Percentiles rank a stretch among this genome's conserved stretches.
Evolutionary conservation across 768 basidiomycete genomes (phyloP).

Genomic region (Tulasnella calospora): DNA sequence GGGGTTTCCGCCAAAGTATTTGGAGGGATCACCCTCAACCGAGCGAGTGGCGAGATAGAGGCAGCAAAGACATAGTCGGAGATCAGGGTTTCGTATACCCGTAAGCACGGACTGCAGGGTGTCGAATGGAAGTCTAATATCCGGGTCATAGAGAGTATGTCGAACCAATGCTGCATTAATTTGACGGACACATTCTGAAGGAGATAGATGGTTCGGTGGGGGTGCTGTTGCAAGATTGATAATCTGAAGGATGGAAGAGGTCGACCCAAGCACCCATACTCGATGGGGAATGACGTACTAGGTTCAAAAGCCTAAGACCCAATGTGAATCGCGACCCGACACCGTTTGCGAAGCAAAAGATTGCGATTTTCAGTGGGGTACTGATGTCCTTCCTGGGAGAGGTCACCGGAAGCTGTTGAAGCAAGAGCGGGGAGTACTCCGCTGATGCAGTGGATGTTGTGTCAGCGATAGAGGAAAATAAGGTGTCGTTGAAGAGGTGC

Average conservation of each 20-base stretch:
- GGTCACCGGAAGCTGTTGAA: not conserved
- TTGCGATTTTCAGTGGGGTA: not conserved
- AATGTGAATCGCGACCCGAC: not conserved
- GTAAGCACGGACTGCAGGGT: not conserved
- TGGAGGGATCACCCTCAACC: not conserved
- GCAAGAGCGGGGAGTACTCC: not conserved
- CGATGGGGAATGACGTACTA: not conserved
- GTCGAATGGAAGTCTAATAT: not conserved
- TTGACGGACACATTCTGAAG: not conserved
- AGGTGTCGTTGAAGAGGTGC: not conserved
- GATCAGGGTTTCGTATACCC: not conserved
- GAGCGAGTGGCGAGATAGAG: not conserved
- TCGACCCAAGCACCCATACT: not conserved
- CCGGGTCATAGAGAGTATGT: not conserved
- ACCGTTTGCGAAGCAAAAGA: not conserved
- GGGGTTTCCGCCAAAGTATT: not conserved
- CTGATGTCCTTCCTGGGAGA: not conserved
- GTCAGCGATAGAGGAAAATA: not conserved
- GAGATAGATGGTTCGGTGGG: not conserved
- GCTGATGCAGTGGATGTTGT: not conserved
- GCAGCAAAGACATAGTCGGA: not conserved
- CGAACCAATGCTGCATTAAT: not conserved
- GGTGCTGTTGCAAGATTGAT: not conserved
- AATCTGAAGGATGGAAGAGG: not conserved
- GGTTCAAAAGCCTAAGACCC: not conserved